Percentiles rank a stretch among this genome's conserved stretches.
Conservation (phyloP, 805 yeast species). For the Metschnikowia gelsemii region DNA sequence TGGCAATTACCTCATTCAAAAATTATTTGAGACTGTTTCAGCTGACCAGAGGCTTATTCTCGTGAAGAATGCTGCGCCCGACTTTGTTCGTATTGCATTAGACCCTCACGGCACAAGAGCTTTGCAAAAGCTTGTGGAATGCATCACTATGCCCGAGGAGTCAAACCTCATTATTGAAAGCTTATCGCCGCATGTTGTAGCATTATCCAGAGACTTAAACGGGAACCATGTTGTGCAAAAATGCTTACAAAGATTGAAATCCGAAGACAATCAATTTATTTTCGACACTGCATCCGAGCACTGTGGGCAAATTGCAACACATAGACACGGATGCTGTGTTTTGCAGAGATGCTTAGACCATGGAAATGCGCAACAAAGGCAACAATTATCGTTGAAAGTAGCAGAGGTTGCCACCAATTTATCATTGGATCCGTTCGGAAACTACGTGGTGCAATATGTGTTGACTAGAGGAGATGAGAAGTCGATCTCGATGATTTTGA, state of each 20-base stretch:
- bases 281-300: conserved; percentile 78
- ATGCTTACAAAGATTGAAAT: conserved; percentile 69
- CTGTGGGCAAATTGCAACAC: conserved; percentile 83
- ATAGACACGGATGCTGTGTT: conserved; percentile 94
- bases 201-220: conserved; percentile 81
- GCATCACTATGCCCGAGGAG: conserved; percentile 70
- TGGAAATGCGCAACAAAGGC: conserved; percentile 70
- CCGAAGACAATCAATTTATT: conserved; percentile 79
- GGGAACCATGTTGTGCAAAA: conserved; percentile 97
- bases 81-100: conserved; percentile 75
- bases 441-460: conserved; percentile 94
- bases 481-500: conserved; percentile 33
- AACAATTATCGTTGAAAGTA: conserved; percentile 62
- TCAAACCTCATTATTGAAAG: conserved; percentile 59
- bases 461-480: conserved; percentile 48
- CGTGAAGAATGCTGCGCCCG: conserved; percentile 69
- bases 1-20: conserved; percentile 95
- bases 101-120: conserved; percentile 98
- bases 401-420: conserved; percentile 67
- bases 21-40: conserved; percentile 73
- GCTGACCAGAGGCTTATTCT: conserved; percentile 67
- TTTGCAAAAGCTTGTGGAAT: conserved; percentile 86
- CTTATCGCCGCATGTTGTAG: conserved; percentile 68
- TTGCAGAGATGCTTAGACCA: conserved; percentile 92
- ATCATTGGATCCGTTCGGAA: conserved; percentile 92